phyloP scores from a whole-genome alignment of 1,284 basidiomycete genomes.

The Rhodotorula sp. region DNA sequence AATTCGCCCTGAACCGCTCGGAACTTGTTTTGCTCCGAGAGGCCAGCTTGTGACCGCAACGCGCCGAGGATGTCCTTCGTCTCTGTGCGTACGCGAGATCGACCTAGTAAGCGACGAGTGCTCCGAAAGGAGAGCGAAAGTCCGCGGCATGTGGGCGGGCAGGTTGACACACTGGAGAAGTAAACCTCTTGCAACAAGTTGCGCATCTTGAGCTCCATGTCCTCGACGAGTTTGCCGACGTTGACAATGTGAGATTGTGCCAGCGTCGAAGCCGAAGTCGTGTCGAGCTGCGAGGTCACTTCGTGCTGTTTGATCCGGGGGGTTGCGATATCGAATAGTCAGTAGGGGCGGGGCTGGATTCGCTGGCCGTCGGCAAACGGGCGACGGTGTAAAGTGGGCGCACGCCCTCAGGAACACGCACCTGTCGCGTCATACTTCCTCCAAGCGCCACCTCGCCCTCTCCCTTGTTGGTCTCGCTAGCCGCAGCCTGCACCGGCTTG shows the following conservation, averaged over 20 bases:
- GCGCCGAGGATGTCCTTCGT: conserved; percentile 92
- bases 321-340: neutral
- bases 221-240: conserved; percentile 91
- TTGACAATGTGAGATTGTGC: conserved; percentile 82
- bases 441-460: conserved; percentile 75
- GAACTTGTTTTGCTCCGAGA: conserved; percentile 77
- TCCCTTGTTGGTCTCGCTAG: conserved; percentile 47
- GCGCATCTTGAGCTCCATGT: conserved; percentile 98
- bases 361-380: no score
- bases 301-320: conserved; percentile 61
- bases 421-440: conserved; percentile 96
- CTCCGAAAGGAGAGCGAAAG: no score
- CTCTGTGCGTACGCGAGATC: conserved; percentile 57
- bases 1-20: conserved; percentile 89
- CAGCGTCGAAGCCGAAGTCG: conserved; percentile 54
- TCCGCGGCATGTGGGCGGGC: neutral
- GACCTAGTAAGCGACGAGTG: neutral
- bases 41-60: conserved; percentile 78
- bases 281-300: conserved; percentile 68
- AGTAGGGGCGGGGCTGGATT: no score
- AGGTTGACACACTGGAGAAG: conserved; percentile 54
- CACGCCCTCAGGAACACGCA: conserved; percentile 49
- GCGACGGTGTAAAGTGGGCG: neutral
- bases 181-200: conserved; percentile 95
- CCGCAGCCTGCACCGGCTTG: conserved; percentile 52